Evolutionary conservation across 352 stramenopile genomes (phyloP).

Genomic region (Proteromonas lacertae): DNA sequence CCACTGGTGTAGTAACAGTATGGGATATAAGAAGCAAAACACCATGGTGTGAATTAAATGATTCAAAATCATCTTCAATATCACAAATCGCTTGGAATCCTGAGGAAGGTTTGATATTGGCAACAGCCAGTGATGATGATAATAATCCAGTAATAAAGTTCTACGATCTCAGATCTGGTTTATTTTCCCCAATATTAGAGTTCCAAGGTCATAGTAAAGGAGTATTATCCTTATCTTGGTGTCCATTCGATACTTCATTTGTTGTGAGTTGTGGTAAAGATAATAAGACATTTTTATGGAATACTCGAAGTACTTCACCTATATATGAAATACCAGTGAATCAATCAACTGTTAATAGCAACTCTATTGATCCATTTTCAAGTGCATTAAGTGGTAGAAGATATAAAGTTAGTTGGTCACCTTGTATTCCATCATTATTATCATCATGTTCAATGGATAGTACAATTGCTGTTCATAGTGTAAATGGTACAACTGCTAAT

Average conservation of each 20-base stretch:
- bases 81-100: conserved; percentile 84
- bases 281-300: conserved; percentile 87
- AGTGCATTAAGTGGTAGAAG: conserved; percentile 23
- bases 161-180: conserved; percentile 86
- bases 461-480: conserved; percentile 65
- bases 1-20: conserved; percentile 66
- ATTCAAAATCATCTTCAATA: conserved; percentile 36
- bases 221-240: conserved; percentile 83
- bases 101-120: conserved; percentile 73
- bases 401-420: conserved; percentile 79
- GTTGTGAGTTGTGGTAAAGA: conserved; percentile 75
- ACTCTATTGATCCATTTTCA: too few relatives aligned
- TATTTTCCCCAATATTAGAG: conserved; percentile 68
- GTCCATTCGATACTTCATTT: conserved; percentile 24
- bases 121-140: conserved; percentile 71
- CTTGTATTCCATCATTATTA: conserved; percentile 56
- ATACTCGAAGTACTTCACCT: conserved; percentile 58
- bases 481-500: conserved; percentile 22
- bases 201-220: conserved; percentile 69
- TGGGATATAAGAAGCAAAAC: conserved; percentile 94
- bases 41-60: conserved; percentile 78
- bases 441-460: conserved; percentile 80
- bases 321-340: conserved; percentile 73
- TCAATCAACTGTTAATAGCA: not conserved
- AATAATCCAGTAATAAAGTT: conserved; percentile 73